Evolutionary conservation across 192 early-diverging fungal genomes (phyloP).

Genomic region (Coemansia umbellata): DNA sequence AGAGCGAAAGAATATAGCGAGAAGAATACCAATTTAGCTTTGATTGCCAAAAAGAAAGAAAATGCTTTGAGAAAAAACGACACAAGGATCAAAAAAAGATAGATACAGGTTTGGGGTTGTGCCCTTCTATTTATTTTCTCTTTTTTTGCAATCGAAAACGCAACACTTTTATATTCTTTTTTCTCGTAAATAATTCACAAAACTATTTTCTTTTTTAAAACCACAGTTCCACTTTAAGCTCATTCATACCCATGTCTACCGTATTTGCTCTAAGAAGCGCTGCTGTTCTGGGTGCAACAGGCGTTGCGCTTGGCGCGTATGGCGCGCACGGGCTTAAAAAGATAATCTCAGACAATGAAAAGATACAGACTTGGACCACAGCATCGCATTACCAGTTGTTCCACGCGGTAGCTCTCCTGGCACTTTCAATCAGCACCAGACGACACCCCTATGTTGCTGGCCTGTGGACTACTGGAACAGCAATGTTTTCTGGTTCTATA

Average conservation of each 20-base stretch:
- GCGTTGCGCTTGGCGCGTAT: slow-evolving; percentile 56
- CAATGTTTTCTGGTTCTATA: slow-evolving; percentile 54
- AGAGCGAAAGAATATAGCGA: not conserved
- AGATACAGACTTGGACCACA: slow-evolving; percentile 33
- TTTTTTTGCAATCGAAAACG: not conserved
- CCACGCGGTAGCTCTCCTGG: slow-evolving; percentile 52
- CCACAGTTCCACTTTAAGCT: not conserved
- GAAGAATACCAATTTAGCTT: too few relatives aligned
- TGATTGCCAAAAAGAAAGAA: not conserved
- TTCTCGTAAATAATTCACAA: too few relatives aligned
- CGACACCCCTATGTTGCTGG: slow-evolving; percentile 20
- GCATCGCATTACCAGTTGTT: slow-evolving; percentile 54
- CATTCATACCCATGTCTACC: slow-evolving; percentile 20
- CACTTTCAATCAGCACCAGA: slow-evolving; percentile 20
- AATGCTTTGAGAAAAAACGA: too few relatives aligned
- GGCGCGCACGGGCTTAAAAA: slow-evolving; percentile 53
- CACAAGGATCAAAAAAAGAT: not conserved
- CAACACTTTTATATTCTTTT: not conserved
- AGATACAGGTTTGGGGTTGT: not conserved
- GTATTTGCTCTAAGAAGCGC: slow-evolving; percentile 29
- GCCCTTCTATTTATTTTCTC: too few relatives aligned
- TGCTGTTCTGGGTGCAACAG: slow-evolving; percentile 45
- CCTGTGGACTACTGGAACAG: slow-evolving; percentile 48
- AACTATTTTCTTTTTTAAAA: too few relatives aligned
- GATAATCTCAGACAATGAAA: slow-evolving; percentile 27